Percentiles rank a stretch among this genome's conserved stretches.
Conservation (phyloP, 1,139 yeast genomes). For the Casaregolazyma suthepensis region DNA sequence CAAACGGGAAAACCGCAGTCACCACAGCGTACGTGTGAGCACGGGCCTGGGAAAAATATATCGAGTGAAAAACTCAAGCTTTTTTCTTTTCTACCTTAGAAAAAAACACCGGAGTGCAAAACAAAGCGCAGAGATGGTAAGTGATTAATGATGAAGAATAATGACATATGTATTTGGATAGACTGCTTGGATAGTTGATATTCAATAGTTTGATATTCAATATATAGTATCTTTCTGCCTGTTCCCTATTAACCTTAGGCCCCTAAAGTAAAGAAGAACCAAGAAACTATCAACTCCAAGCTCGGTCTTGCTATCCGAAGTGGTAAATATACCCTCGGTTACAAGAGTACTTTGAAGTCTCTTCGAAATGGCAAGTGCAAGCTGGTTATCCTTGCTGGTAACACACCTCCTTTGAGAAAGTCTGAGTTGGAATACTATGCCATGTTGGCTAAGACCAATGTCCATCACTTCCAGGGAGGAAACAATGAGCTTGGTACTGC, state of each 20-base stretch:
- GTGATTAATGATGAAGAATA: constrained; percentile 40
- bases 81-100: background rate
- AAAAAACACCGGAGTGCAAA: constrained; percentile 76
- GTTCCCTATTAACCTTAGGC: constrained; percentile 46
- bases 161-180: background rate
- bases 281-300: constrained; percentile 97
- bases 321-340: constrained; percentile 99
- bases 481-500: constrained; percentile 99
- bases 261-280: constrained; percentile 85
- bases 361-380: constrained; percentile 99
- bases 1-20: constrained; percentile 5
- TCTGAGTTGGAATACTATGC: constrained; percentile 99
- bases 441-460: constrained; percentile 98
- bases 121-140: constrained; percentile 90
- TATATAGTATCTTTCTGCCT: background rate
- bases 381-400: constrained; percentile 96
- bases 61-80: background rate
- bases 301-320: constrained; percentile 97
- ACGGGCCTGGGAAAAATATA: background rate
- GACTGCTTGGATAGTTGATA: background rate
- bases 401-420: constrained; percentile 99
- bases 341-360: constrained; percentile 98
- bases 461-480: constrained; percentile 99
- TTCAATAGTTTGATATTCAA: background rate
- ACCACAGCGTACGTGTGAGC: constrained; percentile 5